Evolutionary conservation across 2,329 filamentous ascomycete species (phyloP).

Genomic region (Didymellaceae sp.): DNA sequence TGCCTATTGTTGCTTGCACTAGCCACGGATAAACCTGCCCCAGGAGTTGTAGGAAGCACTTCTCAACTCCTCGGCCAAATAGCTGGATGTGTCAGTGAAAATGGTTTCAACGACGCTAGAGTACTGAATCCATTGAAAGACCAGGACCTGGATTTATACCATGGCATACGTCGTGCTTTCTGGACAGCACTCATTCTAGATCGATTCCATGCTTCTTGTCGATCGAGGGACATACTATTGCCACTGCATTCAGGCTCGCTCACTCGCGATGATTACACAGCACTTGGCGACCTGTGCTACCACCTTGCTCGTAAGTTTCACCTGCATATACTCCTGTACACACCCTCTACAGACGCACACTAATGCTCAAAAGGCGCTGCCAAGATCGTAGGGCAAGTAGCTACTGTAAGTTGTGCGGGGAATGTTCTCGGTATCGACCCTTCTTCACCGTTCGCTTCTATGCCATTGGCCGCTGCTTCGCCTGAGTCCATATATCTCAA

Average conservation of each 20-base stretch:
- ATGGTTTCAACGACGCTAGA: constrained; percentile 42
- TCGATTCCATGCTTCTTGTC: constrained; percentile 45
- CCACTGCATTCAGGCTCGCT: constrained; percentile 39
- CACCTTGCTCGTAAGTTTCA: constrained; percentile 45
- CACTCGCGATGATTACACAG: constrained; percentile 40
- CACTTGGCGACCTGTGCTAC: constrained; percentile 43
- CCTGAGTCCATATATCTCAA: constrained; percentile 39
- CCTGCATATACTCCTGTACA: neutral
- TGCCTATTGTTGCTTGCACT: constrained; percentile 40
- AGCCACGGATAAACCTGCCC: constrained; percentile 42
- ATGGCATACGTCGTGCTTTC: constrained; percentile 44
- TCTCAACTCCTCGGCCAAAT: constrained; percentile 42
- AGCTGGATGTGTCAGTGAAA: constrained; percentile 39
- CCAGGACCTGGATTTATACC: constrained; percentile 39
- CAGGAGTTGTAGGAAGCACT: constrained; percentile 34
- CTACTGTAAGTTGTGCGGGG: constrained; percentile 36
- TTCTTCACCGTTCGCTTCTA: constrained; percentile 37
- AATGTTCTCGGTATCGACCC: constrained; percentile 42
- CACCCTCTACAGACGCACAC: too few relatives aligned
- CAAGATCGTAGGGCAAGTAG: constrained; percentile 41
- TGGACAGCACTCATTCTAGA: constrained; percentile 48
- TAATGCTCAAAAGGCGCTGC: constrained; percentile 44
- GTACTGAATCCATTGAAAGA: constrained; percentile 34
- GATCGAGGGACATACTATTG: constrained; percentile 42
- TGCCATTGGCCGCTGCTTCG: constrained; percentile 32